Conservation (phyloP, 306 rosid genomes). For the Vachellia collinsii region DNA sequence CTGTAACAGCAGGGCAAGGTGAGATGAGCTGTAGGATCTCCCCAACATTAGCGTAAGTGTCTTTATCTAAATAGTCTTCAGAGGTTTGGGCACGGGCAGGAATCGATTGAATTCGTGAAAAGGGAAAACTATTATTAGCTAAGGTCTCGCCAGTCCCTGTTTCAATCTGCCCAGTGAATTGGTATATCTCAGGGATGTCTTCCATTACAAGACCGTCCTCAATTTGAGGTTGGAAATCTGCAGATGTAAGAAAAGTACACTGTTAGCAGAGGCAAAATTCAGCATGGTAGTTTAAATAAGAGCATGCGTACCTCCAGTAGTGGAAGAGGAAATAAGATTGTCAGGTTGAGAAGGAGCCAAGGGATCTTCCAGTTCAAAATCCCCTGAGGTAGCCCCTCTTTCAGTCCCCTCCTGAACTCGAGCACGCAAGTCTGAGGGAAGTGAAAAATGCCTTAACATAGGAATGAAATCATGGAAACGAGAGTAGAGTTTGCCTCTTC, state of each 20-base stretch:
- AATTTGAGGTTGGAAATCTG: background rate
- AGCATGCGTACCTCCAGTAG: background rate
- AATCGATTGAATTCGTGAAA: background rate
- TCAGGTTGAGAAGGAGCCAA: background rate
- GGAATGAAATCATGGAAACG: background rate
- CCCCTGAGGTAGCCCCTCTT: background rate
- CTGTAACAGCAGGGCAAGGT: background rate
- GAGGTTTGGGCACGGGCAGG: background rate
- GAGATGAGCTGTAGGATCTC: background rate
- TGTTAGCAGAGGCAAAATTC: background rate
- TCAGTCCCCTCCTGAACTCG: slow-evolving; percentile 7
- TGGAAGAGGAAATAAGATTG: background rate
- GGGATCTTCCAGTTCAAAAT: too few species aligned
- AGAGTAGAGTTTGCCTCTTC: slow-evolving; percentile 6
- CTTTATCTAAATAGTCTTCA: background rate
- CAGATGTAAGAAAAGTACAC: background rate
- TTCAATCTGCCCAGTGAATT: slow-evolving; percentile 1
- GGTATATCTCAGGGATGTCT: background rate
- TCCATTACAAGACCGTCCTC: background rate
- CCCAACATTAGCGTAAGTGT: background rate
- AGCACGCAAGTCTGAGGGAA: background rate
- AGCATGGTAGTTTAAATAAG: background rate
- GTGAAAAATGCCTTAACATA: background rate
- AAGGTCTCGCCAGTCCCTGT: background rate
- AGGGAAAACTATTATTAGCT: background rate